Evolutionary conservation across 2,329 filamentous ascomycete species (phyloP).

Genomic region (Penicillium occitanis): DNA sequence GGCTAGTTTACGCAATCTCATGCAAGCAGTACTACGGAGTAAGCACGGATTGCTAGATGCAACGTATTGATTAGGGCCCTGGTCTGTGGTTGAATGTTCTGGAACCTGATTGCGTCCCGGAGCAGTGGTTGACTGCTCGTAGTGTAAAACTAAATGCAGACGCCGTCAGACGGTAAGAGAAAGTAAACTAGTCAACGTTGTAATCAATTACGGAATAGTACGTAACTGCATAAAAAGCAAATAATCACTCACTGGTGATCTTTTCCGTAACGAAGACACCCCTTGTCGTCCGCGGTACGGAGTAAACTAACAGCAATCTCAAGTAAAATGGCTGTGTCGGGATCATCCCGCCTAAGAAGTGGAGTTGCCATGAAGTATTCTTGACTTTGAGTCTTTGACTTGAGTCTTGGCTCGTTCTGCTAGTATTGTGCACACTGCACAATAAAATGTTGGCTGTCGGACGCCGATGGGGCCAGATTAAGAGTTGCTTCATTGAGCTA

Average conservation of each 20-base stretch:
- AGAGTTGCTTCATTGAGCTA: conserved; percentile 2
- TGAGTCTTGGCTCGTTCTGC: background rate
- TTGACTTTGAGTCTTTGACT: background rate
- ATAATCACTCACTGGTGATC: background rate
- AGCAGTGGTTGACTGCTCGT: conserved; percentile 1
- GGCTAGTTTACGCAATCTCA: background rate
- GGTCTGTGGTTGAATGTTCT: background rate
- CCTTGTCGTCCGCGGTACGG: background rate
- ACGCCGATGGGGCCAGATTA: background rate
- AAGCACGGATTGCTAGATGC: background rate
- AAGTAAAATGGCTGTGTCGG: background rate
- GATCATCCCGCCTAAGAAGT: background rate
- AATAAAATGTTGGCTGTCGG: background rate
- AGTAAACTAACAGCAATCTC: background rate
- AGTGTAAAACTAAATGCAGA: background rate
- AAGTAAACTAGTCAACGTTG: background rate
- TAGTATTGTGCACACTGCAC: background rate
- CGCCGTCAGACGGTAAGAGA: background rate
- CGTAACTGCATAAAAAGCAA: background rate
- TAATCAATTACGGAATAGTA: background rate
- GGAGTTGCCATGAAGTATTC: background rate
- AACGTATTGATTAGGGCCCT: background rate
- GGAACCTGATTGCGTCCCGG: conserved; percentile 1
- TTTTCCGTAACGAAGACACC: background rate
- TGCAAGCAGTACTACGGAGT: background rate